Percentiles rank a stretch among this genome's conserved stretches.
Evolutionary conservation across 306 rosid species (phyloP).

Genomic region (Acacia crassicarpa): DNA sequence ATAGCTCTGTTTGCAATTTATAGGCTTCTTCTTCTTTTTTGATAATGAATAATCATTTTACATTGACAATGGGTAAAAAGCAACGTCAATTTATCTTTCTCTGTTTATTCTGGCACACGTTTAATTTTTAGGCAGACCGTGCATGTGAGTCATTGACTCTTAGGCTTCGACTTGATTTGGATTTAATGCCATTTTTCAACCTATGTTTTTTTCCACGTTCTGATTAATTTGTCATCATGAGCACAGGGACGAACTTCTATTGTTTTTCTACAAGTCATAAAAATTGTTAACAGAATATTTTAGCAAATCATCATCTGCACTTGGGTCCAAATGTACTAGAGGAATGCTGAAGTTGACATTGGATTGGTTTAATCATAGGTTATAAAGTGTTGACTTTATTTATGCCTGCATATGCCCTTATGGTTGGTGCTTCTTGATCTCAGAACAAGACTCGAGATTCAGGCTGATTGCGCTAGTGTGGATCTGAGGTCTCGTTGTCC

Average conservation of each 20-base stretch:
- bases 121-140: conserved; percentile 3
- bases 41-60: not conserved
- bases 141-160: not conserved
- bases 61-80: conserved; percentile 22
- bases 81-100: conserved; percentile 14
- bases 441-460: conserved; percentile 90
- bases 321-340: conserved; percentile 14
- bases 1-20: conserved; percentile 2
- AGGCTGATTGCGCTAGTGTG: conserved; percentile 81
- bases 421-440: conserved; percentile 30
- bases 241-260: not conserved
- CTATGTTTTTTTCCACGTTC: conserved; percentile 4
- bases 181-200: conserved; percentile 1
- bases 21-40: not conserved
- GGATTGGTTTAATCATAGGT: conserved; percentile 19
- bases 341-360: not conserved
- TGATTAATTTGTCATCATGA: conserved; percentile 9
- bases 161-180: conserved; percentile 3
- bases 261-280: conserved; percentile 5
- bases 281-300: conserved; percentile 7
- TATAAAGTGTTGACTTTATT: not conserved
- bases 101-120: not conserved
- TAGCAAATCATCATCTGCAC: conserved; percentile 12
- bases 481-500: conserved; percentile 81
- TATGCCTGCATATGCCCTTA: conserved; percentile 24